These are phyloP conservation scores for Pleurotus citrinopileatus DNA, from an alignment of 768 basidiomycete genomes.

Conservation along the genomic window DNA sequence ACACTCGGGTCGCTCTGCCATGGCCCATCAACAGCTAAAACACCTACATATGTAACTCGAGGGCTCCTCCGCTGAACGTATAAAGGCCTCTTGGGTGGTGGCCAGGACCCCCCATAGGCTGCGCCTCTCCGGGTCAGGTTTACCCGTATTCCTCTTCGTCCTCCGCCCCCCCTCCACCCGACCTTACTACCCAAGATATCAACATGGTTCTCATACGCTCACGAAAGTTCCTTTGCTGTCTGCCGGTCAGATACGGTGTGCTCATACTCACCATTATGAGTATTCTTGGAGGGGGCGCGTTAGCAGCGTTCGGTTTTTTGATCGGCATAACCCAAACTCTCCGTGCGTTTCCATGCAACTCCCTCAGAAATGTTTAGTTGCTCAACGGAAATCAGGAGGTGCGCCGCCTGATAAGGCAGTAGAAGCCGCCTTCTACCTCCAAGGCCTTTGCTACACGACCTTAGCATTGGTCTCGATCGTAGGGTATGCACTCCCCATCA, in stretches of 20 bases:
- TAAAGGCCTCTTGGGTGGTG: too few species aligned
- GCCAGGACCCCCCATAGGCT: constrained; percentile 5
- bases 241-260: constrained; percentile 61
- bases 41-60: too few species aligned
- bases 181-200: too few species aligned
- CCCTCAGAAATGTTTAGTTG: neutral
- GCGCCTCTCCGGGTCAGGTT: constrained; percentile 11
- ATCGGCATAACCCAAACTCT: constrained; percentile 34
- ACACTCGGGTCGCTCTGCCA: too few species aligned
- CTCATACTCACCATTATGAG: constrained; percentile 43
- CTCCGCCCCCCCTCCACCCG: neutral
- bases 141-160: constrained; percentile 1
- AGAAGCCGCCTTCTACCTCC: constrained; percentile 42
- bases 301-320: constrained; percentile 46
- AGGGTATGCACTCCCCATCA: constrained; percentile 33
- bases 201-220: constrained; percentile 49
- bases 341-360: constrained; percentile 5
- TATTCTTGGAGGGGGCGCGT: constrained; percentile 37
- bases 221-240: constrained; percentile 61
- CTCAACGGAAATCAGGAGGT: constrained; percentile 19
- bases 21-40: too few species aligned
- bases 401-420: constrained; percentile 33
- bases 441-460: constrained; percentile 44
- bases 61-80: too few species aligned
- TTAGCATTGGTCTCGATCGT: constrained; percentile 45